These are phyloP conservation scores for Pyrus betulifolia DNA, from an alignment of 306 rosid species.

Conservation along the genomic window DNA sequence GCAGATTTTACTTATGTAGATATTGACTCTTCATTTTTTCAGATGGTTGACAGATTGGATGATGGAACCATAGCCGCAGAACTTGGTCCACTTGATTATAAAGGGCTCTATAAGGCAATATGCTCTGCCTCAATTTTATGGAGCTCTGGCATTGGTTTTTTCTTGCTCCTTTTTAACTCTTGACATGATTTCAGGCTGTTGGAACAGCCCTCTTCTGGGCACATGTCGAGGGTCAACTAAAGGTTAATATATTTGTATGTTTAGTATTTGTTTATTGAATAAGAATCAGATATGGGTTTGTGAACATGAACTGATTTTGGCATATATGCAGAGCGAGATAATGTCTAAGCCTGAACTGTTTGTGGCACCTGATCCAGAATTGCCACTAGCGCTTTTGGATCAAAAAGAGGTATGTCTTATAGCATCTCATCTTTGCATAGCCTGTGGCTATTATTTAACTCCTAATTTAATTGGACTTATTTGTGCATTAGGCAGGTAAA, in stretches of 20 bases:
- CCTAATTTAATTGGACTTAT: constrained; percentile 15
- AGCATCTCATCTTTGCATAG: constrained; percentile 1
- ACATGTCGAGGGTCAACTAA: constrained; percentile 97
- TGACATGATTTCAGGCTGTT: constrained; percentile 68
- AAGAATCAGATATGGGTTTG: background rate
- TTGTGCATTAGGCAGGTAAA: constrained; percentile 79
- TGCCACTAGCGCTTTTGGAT: constrained; percentile 90
- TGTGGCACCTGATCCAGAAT: constrained; percentile 88
- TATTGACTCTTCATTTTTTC: constrained; percentile 20
- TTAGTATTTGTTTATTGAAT: background rate
- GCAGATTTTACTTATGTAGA: background rate
- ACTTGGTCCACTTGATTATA: constrained; percentile 76
- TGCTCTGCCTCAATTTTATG: background rate
- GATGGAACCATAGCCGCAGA: constrained; percentile 63
- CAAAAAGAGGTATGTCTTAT: constrained; percentile 71
- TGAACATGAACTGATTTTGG: constrained; percentile 22
- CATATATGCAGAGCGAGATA: constrained; percentile 76
- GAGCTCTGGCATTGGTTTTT: constrained; percentile 9
- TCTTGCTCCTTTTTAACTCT: constrained; percentile 23
- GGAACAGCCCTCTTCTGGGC: constrained; percentile 96
- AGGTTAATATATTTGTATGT: constrained; percentile 37
- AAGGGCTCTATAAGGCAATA: constrained; percentile 85
- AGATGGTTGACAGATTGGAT: constrained; percentile 98
- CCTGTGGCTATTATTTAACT: constrained; percentile 6
- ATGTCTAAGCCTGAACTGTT: constrained; percentile 95